Evolutionary conservation across 305 asterid genomes (phyloP).

Genomic region (Fraxinus sp.): DNA sequence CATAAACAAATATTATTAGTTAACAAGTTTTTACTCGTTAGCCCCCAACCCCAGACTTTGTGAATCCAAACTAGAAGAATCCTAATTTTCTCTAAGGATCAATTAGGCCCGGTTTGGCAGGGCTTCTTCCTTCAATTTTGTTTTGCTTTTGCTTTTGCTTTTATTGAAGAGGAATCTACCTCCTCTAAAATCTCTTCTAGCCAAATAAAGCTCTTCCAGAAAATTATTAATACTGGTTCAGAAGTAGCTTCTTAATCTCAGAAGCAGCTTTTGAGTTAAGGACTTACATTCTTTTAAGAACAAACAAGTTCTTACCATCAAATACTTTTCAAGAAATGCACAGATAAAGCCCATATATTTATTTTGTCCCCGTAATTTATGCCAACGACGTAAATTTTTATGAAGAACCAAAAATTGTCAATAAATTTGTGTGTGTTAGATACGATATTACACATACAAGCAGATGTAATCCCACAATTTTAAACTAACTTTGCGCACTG

Average conservation of each 20-base stretch:
- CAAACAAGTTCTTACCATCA: background rate
- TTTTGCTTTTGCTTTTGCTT: background rate
- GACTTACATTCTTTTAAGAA: background rate
- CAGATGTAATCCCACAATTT: background rate
- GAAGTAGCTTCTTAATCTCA: background rate
- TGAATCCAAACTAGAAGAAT: background rate
- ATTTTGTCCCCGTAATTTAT: background rate
- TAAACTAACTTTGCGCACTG: background rate
- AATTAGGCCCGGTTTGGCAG: background rate
- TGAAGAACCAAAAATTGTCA: background rate
- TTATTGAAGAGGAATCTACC: background rate
- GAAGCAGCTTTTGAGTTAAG: background rate
- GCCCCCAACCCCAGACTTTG: background rate
- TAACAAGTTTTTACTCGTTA: background rate
- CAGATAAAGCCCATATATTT: background rate
- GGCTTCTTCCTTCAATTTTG: background rate
- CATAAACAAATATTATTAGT: background rate
- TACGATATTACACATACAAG: background rate
- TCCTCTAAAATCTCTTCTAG: background rate
- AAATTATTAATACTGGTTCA: background rate
- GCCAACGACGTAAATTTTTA: background rate
- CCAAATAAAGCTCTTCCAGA: background rate
- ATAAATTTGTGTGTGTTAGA: background rate
- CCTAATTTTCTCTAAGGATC: background rate
- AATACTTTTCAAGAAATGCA: background rate